Evolutionary conservation across 1,284 basidiomycete genomes (phyloP), one percentile per base, ranked within the genome.

Genomic region (Trichosporon sp.): DNA sequence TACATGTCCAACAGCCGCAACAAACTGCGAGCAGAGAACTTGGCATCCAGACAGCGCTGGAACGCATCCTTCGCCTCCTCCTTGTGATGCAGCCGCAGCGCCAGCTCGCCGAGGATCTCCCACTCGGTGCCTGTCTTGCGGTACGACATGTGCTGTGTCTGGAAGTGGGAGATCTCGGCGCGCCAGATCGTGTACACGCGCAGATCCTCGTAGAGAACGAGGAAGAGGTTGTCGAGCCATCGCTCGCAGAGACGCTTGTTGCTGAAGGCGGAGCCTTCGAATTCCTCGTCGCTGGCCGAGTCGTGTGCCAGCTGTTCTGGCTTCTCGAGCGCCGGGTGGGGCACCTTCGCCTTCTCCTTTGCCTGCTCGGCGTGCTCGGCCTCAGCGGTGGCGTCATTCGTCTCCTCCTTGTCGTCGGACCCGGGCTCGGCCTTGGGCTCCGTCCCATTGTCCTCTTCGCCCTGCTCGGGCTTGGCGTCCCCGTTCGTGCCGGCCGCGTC

Each of bases 131-230:
- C 94, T 0, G 96, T 98, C 86, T 98, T 98, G 74, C 93, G 90
- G 81, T 98, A 99, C 0, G 95, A 94, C 73, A 98, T 91, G 76
- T 96, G 82, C 74, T 98, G 96, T 0, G 92, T 94, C 81, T 96
- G 97, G 88, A 97, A 99, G 81, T 99, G 96, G 0, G 94, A 94
- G n/a, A 98, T 92, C 81, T 99, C 97, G 2, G 97, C 96, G 21
- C 96, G 90, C 90, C 97, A 99, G 80, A 99, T 99, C 0, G 97
- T 99, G 91, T 96, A 99, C 11, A 99, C 93, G n/a, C 97, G 90
- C 66, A 99, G 86, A 81, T 99, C 96, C 91, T 98, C 96, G 82
- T 98, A 98, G 3, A 98, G 86, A 1, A 98, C 95, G 94, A 99
- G 96, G 86, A 99, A 99, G 69, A 99, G 84, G 78, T 99, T 99